Evolutionary conservation across 2,329 filamentous ascomycete genomes (phyloP).

Genomic region (Arthroderma sp.): DNA sequence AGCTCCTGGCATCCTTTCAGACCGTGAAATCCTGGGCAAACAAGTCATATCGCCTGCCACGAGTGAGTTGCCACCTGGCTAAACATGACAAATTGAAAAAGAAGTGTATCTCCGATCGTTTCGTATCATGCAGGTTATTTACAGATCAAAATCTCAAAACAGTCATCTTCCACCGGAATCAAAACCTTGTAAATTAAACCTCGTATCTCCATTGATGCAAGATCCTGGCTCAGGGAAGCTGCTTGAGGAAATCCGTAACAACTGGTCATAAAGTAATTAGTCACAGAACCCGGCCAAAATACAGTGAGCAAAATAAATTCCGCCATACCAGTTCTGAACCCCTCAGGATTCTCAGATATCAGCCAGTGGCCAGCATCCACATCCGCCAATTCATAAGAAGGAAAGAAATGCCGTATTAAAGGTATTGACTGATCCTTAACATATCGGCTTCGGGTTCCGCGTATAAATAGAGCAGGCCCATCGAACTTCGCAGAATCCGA

Average conservation of each 20-base stretch:
- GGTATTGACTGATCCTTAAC: slow-evolving; percentile 19
- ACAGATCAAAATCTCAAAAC: too few relatives aligned
- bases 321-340: slow-evolving; percentile 56
- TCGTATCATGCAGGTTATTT: too few relatives aligned
- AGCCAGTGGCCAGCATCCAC: slow-evolving; percentile 77
- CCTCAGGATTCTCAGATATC: slow-evolving; percentile 74
- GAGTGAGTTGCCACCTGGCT: too few relatives aligned
- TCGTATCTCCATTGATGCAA: too few relatives aligned
- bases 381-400: slow-evolving; percentile 58
- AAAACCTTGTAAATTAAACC: too few relatives aligned
- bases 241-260: slow-evolving; percentile 5
- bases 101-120: too few relatives aligned
- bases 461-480: slow-evolving; percentile 62
- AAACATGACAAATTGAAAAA: too few relatives aligned
- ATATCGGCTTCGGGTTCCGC: slow-evolving; percentile 19
- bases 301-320: slow-evolving; percentile 4
- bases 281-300: slow-evolving; percentile 2
- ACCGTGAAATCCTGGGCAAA: too few relatives aligned
- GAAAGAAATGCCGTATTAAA: slow-evolving; percentile 49
- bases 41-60: too few relatives aligned
- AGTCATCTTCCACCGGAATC: too few relatives aligned
- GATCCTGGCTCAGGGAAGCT: neutral
- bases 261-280: neutral
- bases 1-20: too few relatives aligned
- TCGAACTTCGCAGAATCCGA: slow-evolving; percentile 54